Conservation (phyloP, 1,284 basidiomycete species). For the Sutorius eximius region DNA sequence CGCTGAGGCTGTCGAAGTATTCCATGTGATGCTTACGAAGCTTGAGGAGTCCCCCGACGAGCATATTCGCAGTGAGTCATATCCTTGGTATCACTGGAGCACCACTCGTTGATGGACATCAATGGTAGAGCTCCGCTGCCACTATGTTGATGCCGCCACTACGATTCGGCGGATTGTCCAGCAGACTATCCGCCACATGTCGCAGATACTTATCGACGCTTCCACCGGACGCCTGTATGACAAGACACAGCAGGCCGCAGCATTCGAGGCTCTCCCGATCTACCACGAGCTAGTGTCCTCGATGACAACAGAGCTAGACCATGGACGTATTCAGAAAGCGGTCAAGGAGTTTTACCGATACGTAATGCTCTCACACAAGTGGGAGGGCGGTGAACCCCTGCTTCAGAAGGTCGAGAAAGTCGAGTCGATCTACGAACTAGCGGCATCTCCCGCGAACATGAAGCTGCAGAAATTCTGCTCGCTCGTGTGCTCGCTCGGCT, state of each 20-base stretch:
- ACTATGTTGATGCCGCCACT: neutral
- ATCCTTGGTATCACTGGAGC: too few relatives aligned
- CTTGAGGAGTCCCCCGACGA: neutral
- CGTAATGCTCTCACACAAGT: conserved; percentile 9
- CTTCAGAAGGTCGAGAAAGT: conserved; percentile 1
- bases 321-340: neutral
- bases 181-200: neutral
- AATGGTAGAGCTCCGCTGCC: neutral
- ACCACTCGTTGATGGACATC: neutral
- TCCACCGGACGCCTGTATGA: neutral
- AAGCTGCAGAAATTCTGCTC: conserved; percentile 9
- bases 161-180: neutral
- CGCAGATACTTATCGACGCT: conserved; percentile 1
- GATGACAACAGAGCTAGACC: conserved; percentile 1
- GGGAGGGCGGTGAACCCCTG: conserved; percentile 3
- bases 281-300: neutral
- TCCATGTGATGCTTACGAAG: neutral
- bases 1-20: neutral
- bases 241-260: neutral
- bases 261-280: conserved; percentile 1
- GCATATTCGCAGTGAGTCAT: neutral
- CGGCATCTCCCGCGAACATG: neutral
- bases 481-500: neutral
- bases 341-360: conserved; percentile 6
- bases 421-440: conserved; percentile 2